phyloP scores from a whole-genome alignment of 768 basidiomycete genomes.

The Tylopilus balloui region DNA sequence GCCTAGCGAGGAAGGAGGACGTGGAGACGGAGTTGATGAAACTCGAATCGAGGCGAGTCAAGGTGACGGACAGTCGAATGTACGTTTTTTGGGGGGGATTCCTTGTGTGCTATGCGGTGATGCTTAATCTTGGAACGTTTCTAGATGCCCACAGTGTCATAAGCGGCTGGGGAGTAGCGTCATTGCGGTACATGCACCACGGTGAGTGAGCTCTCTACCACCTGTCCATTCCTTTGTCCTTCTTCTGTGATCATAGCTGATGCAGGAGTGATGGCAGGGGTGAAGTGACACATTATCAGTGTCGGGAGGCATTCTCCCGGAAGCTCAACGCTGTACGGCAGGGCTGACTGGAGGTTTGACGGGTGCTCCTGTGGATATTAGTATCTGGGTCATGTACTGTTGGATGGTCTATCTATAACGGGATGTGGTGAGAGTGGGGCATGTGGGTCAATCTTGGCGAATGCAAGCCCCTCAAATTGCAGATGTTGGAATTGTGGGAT shows the following conservation, averaged over 20 bases:
- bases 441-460: too few species aligned
- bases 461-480: too few species aligned
- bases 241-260: background rate
- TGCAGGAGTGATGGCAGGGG: conserved; percentile 50
- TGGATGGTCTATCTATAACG: background rate
- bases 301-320: conserved; percentile 76
- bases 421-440: too few species aligned
- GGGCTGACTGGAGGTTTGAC: conserved; percentile 6
- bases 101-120: background rate
- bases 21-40: conserved; percentile 67
- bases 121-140: background rate
- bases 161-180: conserved; percentile 91
- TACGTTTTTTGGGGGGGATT: conserved; percentile 43
- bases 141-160: conserved; percentile 92
- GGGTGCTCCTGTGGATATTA: background rate
- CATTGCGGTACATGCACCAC: conserved; percentile 88
- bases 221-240: background rate
- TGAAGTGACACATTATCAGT: conserved; percentile 96
- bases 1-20: conserved; percentile 74
- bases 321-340: conserved; percentile 41
- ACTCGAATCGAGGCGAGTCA: conserved; percentile 77
- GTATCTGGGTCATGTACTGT: background rate
- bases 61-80: conserved; percentile 91
- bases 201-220: too few species aligned
- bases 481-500: too few species aligned